Evolutionary conservation across 345 rosid genomes (phyloP), one percentile per base, ranked within the genome.

Genomic region (Capsella bursapastoris): DNA sequence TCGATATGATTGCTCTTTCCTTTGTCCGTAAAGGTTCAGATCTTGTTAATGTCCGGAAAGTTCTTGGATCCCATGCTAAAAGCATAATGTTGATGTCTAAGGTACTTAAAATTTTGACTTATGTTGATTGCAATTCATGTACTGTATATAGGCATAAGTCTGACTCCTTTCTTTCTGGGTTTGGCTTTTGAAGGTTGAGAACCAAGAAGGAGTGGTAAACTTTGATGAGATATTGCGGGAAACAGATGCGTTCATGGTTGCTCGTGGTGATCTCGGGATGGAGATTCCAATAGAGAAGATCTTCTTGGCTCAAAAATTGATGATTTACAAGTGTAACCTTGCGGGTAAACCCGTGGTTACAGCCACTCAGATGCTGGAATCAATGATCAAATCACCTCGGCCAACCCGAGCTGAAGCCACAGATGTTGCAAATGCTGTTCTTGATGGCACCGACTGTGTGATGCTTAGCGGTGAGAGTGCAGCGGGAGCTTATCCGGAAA

Each of bases 391-490:
- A 84, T 90, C 96, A 71, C 97, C 96, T 6, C 78, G 97, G 48
- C 96, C 97, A 67, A 90, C 97, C 10, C 94, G 92, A 47, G 96
- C 97, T 32, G 96, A 92, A 79, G 97, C 97, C 47, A 92, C 96
- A 2, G 97, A 92, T 79, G 97, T 92, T 70, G 96, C 96, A 4
- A 92, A 92, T 52, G 97, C 97, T 43, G 96, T 91, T 45, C 96
- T 89, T 12, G 97, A 91, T 40, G 96, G 97, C 55, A 92, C 96
- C 1, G 97, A 89, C 57, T 92, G 97, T 73, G 93, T 92, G 32
- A 91, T 91, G 97, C 97, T 89, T 45, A 89, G 93, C 13, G 96
- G 97, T 2, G 97, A 92, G 88, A 90, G 96, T 78, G 97, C 91
- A 1, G 97, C 97, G 6, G 93, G 97, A 58, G 84, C 89, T 51